These are phyloP conservation scores for Cladophialophora chaetospira DNA, from an alignment of 2,329 filamentous ascomycete genomes.

Conservation along the genomic window DNA sequence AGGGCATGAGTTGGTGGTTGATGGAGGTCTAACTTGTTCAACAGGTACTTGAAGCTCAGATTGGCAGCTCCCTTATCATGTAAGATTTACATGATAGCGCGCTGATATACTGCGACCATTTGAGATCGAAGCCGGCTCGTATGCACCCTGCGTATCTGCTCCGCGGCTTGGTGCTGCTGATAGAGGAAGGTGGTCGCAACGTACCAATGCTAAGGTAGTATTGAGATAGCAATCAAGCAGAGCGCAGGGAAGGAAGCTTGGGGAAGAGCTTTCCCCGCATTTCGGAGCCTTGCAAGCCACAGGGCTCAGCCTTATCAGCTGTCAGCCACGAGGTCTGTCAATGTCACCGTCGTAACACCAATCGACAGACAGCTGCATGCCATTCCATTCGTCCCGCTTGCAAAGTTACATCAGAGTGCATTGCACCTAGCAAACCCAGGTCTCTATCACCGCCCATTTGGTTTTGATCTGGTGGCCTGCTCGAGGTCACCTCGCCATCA, in stretches of 20 bases:
- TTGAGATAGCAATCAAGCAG: neutral
- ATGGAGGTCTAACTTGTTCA: neutral
- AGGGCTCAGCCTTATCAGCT: neutral
- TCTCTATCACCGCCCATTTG: neutral
- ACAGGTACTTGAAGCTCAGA: too few species aligned
- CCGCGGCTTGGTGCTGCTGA: neutral
- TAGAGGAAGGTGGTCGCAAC: conserved; percentile 13
- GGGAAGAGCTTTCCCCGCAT: conserved; percentile 1
- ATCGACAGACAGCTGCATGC: neutral
- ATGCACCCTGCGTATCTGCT: neutral
- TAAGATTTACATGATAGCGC: neutral
- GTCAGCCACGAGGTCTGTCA: neutral
- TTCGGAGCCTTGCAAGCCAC: neutral
- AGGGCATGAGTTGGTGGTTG: neutral
- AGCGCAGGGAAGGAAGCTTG: neutral
- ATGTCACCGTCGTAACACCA: conserved; percentile 14
- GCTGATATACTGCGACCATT: neutral
- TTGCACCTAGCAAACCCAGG: neutral
- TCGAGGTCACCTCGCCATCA: conserved; percentile 4
- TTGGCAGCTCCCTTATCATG: neutral
- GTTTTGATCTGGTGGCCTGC: neutral
- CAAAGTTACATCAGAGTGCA: conserved; percentile 11
- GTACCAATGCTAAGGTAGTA: conserved; percentile 16
- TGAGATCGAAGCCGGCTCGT: neutral
- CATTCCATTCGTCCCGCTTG: neutral